phyloP scores from a whole-genome alignment of 768 basidiomycete species.

The Amanita rimosa region DNA sequence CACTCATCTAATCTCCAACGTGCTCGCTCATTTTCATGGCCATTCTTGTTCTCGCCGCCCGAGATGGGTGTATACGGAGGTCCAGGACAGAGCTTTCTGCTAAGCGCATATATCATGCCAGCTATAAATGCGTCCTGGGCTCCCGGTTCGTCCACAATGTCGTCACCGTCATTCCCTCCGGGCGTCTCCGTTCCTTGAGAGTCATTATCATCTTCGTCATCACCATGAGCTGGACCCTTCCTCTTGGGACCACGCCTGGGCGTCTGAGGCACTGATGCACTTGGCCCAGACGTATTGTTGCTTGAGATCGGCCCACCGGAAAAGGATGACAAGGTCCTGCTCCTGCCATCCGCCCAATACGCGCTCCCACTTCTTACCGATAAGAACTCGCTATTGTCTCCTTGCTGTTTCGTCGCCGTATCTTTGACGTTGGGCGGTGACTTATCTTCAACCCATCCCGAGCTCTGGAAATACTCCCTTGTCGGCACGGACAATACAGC shows the following conservation, averaged over 20 bases:
- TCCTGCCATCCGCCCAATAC: constrained; percentile 59
- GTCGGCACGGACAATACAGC: constrained; percentile 77
- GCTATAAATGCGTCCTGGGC: constrained; percentile 79
- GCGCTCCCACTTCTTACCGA: constrained; percentile 62
- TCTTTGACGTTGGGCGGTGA: constrained; percentile 9
- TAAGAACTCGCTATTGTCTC: constrained; percentile 20
- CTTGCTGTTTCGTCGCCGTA: constrained; percentile 6
- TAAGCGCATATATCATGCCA: constrained; percentile 79
- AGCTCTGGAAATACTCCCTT: constrained; percentile 78
- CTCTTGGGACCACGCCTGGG: constrained; percentile 16
- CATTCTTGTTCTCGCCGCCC: constrained; percentile 23
- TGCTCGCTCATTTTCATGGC: constrained; percentile 31
- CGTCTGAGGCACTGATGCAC: constrained; percentile 10
- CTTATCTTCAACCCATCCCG: constrained; percentile 61
- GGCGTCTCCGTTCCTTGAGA: constrained; percentile 51
- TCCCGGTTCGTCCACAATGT: constrained; percentile 59
- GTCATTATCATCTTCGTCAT: constrained; percentile 41
- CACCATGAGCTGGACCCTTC: constrained; percentile 20
- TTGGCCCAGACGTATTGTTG: constrained; percentile 14
- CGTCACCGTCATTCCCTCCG: constrained; percentile 24
- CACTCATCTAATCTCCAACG: constrained; percentile 80
- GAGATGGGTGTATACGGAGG: constrained; percentile 61
- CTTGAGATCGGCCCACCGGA: constrained; percentile 31
- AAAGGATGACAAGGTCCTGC: constrained; percentile 43
- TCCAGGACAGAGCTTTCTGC: constrained; percentile 60